Base-by-base conservation (phyloP, 257 asterid species). In the Galeopsis tetrahit region DNA sequence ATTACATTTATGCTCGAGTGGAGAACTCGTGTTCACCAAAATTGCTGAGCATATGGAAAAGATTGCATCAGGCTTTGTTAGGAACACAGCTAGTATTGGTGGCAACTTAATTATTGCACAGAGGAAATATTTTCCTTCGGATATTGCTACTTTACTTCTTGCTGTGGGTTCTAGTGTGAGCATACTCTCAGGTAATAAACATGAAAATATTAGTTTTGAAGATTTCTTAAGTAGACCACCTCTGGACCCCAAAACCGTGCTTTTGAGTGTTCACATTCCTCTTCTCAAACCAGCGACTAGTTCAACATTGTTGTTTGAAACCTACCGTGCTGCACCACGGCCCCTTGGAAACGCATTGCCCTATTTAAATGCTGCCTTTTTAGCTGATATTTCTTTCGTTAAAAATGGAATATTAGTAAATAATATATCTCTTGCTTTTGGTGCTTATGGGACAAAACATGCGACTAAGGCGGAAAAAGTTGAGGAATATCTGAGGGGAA, bases 281-380 rank as follows among this genome's bases (percentile, higher is more conserved):
- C 63, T 61, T 63, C 55, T 61, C 6, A 59, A 72, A 21, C 76
- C 69, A 60, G 36, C 33, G 4, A 10, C 15, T 21, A 49, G 34
- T 49, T 63, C 76, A 49, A 35, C 55, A 28, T 35, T 72, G 53
- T 14, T 72, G 59, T 72, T 62, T 49, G 76, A 72, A 38, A 48
- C 70, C 34, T 72, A 62, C 15, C 63, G 76, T 9, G 70, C 76
- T 61, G 70, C 76, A 35, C 76, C 76, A 7, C 70, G 70, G 42
- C 76, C 76, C 36, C 76, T 62, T 35, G 76, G 76, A 3, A 72
- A 72, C 2, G 70, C 76, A 3, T 62, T 72, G 70, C 76, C 76
- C 0, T 72, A 72, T 49, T 35, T 72, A 11, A 72, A 72, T 72
- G 76, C 76, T 34, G 76, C 76, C 63, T 48, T 72, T 36, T 72